Evolutionary conservation across 2,329 filamentous ascomycete species (phyloP).

Genomic region (Orbilia brochopaga): DNA sequence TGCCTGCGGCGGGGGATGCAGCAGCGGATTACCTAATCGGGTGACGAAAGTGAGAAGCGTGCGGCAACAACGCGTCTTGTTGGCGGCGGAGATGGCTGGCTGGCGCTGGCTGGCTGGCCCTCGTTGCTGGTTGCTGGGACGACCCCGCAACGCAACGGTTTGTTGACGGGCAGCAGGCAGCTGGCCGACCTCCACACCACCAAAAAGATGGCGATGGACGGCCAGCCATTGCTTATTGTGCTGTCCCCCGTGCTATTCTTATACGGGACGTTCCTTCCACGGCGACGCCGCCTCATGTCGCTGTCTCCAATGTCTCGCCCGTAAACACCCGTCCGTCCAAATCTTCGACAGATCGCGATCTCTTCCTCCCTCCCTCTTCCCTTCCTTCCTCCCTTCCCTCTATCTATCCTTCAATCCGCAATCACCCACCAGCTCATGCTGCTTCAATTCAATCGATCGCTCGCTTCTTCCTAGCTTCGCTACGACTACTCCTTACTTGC

Average conservation of each 20-base stretch:
- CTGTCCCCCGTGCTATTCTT: no score
- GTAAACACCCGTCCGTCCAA: no score
- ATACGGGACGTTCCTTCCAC: no score
- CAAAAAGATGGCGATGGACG: neutral
- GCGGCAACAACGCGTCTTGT: neutral
- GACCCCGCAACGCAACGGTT: constrained; percentile 44
- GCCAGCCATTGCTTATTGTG: constrained; percentile 27
- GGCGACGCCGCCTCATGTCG: neutral
- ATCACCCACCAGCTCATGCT: neutral
- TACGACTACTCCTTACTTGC: no score
- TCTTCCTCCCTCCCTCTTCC: neutral
- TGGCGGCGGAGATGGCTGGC: neutral
- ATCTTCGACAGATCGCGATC: no score
- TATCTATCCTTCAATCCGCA: neutral
- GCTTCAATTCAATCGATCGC: neutral
- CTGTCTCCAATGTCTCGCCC: neutral
- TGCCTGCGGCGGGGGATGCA: no score
- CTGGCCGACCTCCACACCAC: neutral
- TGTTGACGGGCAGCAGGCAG: constrained; percentile 24
- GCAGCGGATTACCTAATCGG: no score
- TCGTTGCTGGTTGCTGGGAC: constrained; percentile 27
- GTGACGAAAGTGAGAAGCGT: neutral
- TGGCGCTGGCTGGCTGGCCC: constrained; percentile 6
- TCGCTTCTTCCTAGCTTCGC: no score
- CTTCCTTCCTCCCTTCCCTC: neutral